Evolutionary conservation across 208 protist species (phyloP).

Genomic region (Crithidia bombi): DNA sequence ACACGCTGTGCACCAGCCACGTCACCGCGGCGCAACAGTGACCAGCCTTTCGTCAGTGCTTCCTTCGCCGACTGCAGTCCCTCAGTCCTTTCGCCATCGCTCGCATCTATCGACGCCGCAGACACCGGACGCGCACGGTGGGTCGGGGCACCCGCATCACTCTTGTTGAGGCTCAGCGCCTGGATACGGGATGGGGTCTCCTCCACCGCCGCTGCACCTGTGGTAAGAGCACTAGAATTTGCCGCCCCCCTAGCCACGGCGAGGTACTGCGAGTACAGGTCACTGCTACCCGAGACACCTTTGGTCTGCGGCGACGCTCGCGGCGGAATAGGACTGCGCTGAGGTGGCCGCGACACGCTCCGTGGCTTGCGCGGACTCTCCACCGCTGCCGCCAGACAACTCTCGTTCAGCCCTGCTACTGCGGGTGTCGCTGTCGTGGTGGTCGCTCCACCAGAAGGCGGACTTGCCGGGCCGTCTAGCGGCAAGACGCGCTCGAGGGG

Average conservation of each 20-base stretch:
- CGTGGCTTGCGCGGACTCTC: constrained; percentile 1
- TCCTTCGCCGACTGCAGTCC: constrained; percentile 30
- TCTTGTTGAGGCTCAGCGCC: background rate
- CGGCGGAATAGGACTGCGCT: background rate
- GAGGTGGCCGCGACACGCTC: background rate
- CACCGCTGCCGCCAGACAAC: constrained; percentile 8
- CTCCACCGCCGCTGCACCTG: background rate
- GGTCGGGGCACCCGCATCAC: background rate
- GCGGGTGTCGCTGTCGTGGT: background rate
- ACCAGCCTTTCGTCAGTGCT: constrained; percentile 63
- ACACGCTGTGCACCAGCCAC: constrained; percentile 45
- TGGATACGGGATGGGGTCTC: background rate
- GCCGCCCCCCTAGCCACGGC: constrained; percentile 14
- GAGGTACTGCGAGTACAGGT: constrained; percentile 51
- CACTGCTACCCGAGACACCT: constrained; percentile 11
- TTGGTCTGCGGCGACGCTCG: background rate
- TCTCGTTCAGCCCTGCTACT: constrained; percentile 44
- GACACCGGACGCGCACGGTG: background rate
- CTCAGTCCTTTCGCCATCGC: constrained; percentile 10
- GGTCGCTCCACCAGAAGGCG: background rate
- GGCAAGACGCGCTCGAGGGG: constrained; percentile 50
- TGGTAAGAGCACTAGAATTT: background rate
- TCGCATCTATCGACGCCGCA: background rate
- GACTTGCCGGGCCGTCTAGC: constrained; percentile 26
- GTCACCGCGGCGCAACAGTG: constrained; percentile 59